A percentile compares a stretch with the other conserved stretches of the same genome.
phyloP scores from a whole-genome alignment of 1,284 basidiomycete genomes.

The Ganoderma multipileum region DNA sequence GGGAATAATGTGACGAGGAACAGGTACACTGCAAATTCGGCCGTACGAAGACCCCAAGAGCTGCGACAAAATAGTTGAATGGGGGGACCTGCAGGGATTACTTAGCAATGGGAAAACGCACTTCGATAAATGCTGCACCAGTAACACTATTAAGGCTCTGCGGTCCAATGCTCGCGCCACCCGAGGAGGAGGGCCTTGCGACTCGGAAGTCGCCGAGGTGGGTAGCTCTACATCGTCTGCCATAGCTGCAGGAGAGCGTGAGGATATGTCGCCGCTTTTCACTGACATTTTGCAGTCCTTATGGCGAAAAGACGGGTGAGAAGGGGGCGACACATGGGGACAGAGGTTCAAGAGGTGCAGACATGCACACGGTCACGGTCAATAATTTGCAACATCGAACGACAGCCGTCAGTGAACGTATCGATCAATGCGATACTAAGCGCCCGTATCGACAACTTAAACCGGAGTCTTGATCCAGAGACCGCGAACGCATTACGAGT shows the following conservation, averaged over 20 bases:
- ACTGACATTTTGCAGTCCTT: not conserved
- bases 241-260: not conserved
- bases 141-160: slow-evolving; percentile 25
- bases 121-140: slow-evolving; percentile 36
- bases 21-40: slow-evolving; percentile 55
- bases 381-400: not conserved
- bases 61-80: slow-evolving; percentile 26
- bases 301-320: too few relatives aligned
- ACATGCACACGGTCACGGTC: not conserved
- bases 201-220: not conserved
- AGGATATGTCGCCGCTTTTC: not conserved
- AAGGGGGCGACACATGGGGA: not conserved
- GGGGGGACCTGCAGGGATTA: not conserved
- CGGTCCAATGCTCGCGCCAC: slow-evolving; percentile 18
- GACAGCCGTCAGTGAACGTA: too few relatives aligned
- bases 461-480: too few relatives aligned
- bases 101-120: not conserved
- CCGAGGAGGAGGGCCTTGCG: not conserved
- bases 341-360: not conserved
- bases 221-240: not conserved
- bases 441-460: too few relatives aligned
- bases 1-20: slow-evolving; percentile 56
- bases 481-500: too few relatives aligned
- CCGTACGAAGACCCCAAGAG: slow-evolving; percentile 51
- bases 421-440: too few relatives aligned